Evolutionary conservation across 192 early-diverging fungal genomes (phyloP), one percentile per base, ranked within the genome.

Genomic region (Umbelopsis sp.): DNA sequence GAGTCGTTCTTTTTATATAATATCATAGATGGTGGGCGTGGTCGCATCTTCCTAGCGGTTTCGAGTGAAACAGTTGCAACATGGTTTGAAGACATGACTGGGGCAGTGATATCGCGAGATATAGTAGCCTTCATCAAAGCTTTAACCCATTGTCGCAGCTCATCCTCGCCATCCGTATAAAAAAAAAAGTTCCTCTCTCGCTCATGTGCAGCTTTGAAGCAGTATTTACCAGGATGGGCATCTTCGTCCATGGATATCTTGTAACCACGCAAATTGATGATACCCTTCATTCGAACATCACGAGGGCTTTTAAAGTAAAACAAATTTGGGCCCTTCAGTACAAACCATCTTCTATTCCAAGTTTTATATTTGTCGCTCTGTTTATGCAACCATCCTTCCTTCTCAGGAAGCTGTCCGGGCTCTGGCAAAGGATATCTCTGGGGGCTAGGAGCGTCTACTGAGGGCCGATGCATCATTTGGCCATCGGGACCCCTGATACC

Each of bases 111-210:
- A 67, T 88, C 86, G 0, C 86, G 78, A 12, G 79, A 75, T 69
- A 89, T 89, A 0, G 88, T 89, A 2, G 87, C 85, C 70, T 89
- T 89, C 84, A 89, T 86, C 64, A 89, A 67, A 13, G 84, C 81
- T 53, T 85, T 87, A 27, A 88, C 77, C 88, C 88, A 89, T 1
- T 74, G 67, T 22, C 78, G 77, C 77, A 86, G 80, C 21, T 81
- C 78, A 23, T 70, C 78, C 21, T 82, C 72, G 46, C 80, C 79
- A 30, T 89, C 88, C 2, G 85, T 81, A 64, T 85, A 86, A 66
- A 89, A 89, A 58, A 75, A 88, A 65, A 87, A 87, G n/a, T 79
- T 81, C 44, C 86, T 76, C 35, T 85, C 81, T 12, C 75, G 69
- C 35, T 88, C 88, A 53, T 89, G 88, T 18, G 81, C 75, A 4